Conservation (phyloP, 768 basidiomycete species). For the Lentinula aciculospora region DNA sequence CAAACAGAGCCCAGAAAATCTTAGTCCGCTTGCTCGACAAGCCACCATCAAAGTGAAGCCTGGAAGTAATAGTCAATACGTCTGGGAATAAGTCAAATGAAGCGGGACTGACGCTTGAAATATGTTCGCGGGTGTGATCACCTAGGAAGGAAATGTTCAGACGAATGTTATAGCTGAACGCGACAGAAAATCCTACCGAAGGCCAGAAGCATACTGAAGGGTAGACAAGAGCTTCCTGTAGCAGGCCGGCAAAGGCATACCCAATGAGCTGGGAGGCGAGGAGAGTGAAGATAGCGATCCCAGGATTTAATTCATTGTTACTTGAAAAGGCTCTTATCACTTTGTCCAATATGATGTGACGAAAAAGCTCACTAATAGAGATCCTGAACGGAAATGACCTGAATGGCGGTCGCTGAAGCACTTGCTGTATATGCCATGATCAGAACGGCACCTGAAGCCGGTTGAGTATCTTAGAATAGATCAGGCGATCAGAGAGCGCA, state of each 20-base stretch:
- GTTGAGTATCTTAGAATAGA: conserved; percentile 9
- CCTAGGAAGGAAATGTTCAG: neutral
- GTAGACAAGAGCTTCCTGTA: conserved; percentile 18
- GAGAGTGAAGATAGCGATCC: conserved; percentile 21
- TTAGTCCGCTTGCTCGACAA: conserved; percentile 30
- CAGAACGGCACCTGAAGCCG: conserved; percentile 8
- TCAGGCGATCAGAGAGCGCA: conserved; percentile 1
- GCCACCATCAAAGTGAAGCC: conserved; percentile 27
- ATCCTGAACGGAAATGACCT: conserved; percentile 25
- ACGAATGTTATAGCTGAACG: neutral
- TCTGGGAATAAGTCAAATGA: neutral
- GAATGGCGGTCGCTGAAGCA: conserved; percentile 23
- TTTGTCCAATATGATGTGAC: neutral
- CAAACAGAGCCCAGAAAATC: conserved; percentile 31
- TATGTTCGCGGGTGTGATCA: conserved; percentile 18
- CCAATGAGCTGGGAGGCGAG: conserved; percentile 23
- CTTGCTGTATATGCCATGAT: conserved; percentile 25
- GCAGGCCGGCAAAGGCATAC: conserved; percentile 23
- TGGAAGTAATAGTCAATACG: conserved; percentile 2
- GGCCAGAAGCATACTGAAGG: conserved; percentile 16
- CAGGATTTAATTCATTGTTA: conserved; percentile 22
- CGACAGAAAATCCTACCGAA: conserved; percentile 8
- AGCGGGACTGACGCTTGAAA: conserved; percentile 1
- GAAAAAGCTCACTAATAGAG: conserved; percentile 19
- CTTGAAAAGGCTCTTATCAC: conserved; percentile 4